phyloP scores from a whole-genome alignment of 2,329 filamentous ascomycete genomes.

The Colletotrichum graminicola region DNA sequence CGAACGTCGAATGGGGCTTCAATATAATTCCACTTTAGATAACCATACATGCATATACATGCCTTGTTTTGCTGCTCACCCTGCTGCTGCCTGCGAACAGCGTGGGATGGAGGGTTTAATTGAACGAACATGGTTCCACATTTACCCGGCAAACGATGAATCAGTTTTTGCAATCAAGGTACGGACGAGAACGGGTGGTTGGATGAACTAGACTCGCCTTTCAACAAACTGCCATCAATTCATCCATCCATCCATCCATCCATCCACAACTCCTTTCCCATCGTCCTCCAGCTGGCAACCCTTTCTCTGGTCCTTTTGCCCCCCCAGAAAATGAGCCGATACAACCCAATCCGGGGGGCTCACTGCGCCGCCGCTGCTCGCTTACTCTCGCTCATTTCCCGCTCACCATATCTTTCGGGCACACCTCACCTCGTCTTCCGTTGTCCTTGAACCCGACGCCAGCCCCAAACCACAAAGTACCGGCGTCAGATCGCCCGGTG shows the following conservation, averaged over 20 bases:
- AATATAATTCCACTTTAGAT: neutral
- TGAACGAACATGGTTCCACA: conserved; percentile 24
- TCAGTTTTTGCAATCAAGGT: conserved; percentile 2
- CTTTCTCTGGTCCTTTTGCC: neutral
- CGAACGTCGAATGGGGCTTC: neutral
- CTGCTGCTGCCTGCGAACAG: neutral
- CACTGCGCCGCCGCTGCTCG: neutral
- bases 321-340: neutral
- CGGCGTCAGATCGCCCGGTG: conserved; percentile 22
- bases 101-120: conserved; percentile 4
- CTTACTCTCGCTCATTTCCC: neutral
- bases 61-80: conserved; percentile 25
- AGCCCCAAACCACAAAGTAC: conserved; percentile 22
- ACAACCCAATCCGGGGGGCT: neutral
- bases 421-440: neutral
- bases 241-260: too few relatives aligned
- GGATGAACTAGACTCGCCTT: neutral
- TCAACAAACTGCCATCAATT: neutral
- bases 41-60: neutral
- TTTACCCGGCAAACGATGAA: conserved; percentile 30
- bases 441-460: neutral
- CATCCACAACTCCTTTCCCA: neutral
- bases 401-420: neutral
- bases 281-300: neutral
- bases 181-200: neutral